phyloP scores from a whole-genome alignment of 331 rosid genomes.

The Saraca asoca region DNA sequence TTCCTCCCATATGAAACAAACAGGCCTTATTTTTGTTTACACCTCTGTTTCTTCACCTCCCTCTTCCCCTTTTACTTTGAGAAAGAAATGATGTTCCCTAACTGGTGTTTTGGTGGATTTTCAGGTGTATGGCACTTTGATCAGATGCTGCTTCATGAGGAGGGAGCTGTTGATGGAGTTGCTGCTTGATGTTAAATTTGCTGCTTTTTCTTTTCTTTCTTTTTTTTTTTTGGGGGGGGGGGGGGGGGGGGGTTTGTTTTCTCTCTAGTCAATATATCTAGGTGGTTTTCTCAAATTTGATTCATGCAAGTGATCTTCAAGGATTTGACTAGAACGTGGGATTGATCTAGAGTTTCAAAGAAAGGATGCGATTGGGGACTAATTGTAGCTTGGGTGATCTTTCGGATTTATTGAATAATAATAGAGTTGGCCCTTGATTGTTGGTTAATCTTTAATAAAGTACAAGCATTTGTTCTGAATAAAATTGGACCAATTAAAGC shows the following conservation, averaged over 20 bases:
- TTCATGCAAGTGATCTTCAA: constrained; percentile 1
- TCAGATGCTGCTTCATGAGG: constrained; percentile 68
- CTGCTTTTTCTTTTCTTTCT: no score
- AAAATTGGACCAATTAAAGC: not conserved
- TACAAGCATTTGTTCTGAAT: not conserved
- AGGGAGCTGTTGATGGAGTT: constrained; percentile 36
- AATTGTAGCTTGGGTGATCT: no score
- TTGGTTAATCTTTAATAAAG: not conserved
- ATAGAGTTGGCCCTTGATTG: not conserved
- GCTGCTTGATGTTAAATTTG: constrained; percentile 36
- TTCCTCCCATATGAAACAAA: not conserved
- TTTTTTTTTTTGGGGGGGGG: no score
- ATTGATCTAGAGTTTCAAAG: constrained; percentile 8
- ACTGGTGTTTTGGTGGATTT: constrained; percentile 3
- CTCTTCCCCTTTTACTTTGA: not conserved
- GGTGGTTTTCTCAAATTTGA: not conserved
- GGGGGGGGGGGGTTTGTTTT: no score
- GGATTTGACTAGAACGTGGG: constrained; percentile 16
- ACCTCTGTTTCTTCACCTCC: not conserved
- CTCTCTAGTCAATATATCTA: constrained; percentile 8
- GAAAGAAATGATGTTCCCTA: constrained; percentile 1
- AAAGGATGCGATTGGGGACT: no score
- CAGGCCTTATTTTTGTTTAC: not conserved
- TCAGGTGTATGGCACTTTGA: constrained; percentile 98
- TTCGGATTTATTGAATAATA: no score